These are phyloP conservation scores for Echium plantagineum DNA, from an alignment of 257 asterid species.

Conservation along the genomic window DNA sequence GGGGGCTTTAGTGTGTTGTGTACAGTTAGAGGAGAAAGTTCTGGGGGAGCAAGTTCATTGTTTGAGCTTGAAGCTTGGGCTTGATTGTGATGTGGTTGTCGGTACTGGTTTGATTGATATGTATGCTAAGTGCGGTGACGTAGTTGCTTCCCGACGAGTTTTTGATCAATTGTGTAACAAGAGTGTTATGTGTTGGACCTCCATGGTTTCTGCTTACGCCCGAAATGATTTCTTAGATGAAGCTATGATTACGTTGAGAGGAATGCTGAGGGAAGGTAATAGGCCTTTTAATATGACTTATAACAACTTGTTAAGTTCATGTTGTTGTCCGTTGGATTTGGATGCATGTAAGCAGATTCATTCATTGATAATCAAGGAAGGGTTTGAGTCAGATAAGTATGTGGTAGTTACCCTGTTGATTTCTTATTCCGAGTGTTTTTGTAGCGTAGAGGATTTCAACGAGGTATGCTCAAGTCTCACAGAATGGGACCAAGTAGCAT, in stretches of 20 bases:
- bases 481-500: constrained; percentile 45
- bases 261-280: constrained; percentile 30
- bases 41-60: constrained; percentile 50
- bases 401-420: constrained; percentile 33
- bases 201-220: constrained; percentile 46
- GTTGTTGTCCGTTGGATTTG: constrained; percentile 29
- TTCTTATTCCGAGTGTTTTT: constrained; percentile 34
- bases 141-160: constrained; percentile 35
- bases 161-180: constrained; percentile 31
- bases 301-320: constrained; percentile 37
- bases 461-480: constrained; percentile 20
- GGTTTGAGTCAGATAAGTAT: constrained; percentile 30
- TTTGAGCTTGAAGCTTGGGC: constrained; percentile 40
- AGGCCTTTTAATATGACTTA: constrained; percentile 31
- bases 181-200: constrained; percentile 39
- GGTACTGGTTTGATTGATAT: constrained; percentile 54
- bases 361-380: constrained; percentile 36
- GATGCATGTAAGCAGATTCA: constrained; percentile 43
- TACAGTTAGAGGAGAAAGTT: constrained; percentile 27
- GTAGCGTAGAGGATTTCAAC: constrained; percentile 30
- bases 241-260: constrained; percentile 34
- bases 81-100: constrained; percentile 31
- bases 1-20: constrained; percentile 32
- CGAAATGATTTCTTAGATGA: constrained; percentile 16
- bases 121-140: constrained; percentile 34